These are phyloP conservation scores for Anacardium occidentale DNA, from an alignment of 345 rosid genomes.

Conservation along the genomic window DNA sequence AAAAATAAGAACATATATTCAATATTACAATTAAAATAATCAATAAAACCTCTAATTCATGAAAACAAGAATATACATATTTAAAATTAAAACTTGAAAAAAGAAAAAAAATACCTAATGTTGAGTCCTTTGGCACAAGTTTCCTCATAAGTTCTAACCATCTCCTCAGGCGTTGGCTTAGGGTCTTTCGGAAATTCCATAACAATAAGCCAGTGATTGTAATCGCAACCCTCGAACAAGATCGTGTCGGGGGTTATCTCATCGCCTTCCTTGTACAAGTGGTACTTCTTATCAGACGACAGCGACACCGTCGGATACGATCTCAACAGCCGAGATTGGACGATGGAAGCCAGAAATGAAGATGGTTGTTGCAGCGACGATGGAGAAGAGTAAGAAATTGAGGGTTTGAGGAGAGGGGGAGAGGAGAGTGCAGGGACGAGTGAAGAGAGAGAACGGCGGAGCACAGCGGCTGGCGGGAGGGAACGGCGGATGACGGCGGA, in stretches of 20 bases:
- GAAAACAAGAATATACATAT: no score
- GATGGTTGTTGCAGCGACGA: not conserved
- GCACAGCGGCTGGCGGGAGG: slow-evolving; percentile 27
- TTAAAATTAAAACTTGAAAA: not conserved
- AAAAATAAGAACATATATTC: not conserved
- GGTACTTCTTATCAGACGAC: slow-evolving; percentile 25
- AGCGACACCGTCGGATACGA: slow-evolving; percentile 33
- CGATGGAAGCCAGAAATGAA: slow-evolving; percentile 13
- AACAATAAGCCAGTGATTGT: slow-evolving; percentile 90
- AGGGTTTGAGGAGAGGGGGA: not conserved
- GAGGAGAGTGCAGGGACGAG: not conserved
- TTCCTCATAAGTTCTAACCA: slow-evolving; percentile 73
- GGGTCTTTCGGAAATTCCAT: slow-evolving; percentile 69
- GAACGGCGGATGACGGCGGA: slow-evolving; percentile 54
- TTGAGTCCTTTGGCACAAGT: slow-evolving; percentile 81
- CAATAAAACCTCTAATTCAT: not conserved
- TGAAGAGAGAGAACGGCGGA: slow-evolving; percentile 33
- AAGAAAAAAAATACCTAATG: slow-evolving; percentile 48
- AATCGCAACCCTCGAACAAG: slow-evolving; percentile 84
- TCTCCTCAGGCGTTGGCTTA: slow-evolving; percentile 56
- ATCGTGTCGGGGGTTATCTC: slow-evolving; percentile 70
- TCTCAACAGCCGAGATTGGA: slow-evolving; percentile 29
- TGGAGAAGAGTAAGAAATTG: not conserved
- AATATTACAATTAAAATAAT: no score
- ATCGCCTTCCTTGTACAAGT: slow-evolving; percentile 61